These are phyloP conservation scores for Hyphopichia pseudoburtonii DNA, from an alignment of 1,139 yeast genomes.

Conservation along the genomic window DNA sequence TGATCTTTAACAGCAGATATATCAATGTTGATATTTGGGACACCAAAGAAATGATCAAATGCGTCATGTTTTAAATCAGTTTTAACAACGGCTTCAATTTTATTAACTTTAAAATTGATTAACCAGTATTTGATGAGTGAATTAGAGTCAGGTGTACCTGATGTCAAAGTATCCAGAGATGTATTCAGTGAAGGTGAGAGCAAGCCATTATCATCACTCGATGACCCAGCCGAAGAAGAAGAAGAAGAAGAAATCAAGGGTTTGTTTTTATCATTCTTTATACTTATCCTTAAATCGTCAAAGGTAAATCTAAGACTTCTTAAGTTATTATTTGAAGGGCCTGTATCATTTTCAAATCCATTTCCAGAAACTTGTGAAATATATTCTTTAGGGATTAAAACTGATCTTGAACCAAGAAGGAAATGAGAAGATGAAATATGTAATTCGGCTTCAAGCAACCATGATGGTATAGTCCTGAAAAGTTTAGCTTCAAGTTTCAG, in stretches of 20 bases:
- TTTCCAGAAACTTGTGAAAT: slow-evolving; percentile 29
- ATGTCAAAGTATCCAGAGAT: slow-evolving; percentile 26
- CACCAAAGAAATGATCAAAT: slow-evolving; percentile 11
- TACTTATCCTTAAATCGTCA: slow-evolving; percentile 8
- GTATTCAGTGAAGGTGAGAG: slow-evolving; percentile 6
- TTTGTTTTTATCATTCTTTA: slow-evolving; percentile 5
- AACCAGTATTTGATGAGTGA: slow-evolving; percentile 19
- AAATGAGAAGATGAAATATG: slow-evolving; percentile 31
- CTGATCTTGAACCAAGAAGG: slow-evolving; percentile 59
- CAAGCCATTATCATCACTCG: not conserved
- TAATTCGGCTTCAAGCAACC: slow-evolving; percentile 43
- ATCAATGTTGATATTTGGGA: slow-evolving; percentile 19
- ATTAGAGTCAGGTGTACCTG: slow-evolving; percentile 5
- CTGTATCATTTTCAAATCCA: slow-evolving; percentile 39
- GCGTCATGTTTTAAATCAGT: slow-evolving; percentile 19
- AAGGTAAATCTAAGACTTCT: slow-evolving; percentile 23
- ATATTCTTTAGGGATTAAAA: slow-evolving; percentile 49
- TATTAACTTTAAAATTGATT: slow-evolving; percentile 10
- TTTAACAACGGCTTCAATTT: slow-evolving; percentile 27
- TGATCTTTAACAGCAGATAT: slow-evolving; percentile 14
- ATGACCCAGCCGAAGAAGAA: slow-evolving; percentile 9
- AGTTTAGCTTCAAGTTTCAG: slow-evolving; percentile 17
- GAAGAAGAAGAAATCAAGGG: too few relatives aligned
- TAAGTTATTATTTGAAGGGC: slow-evolving; percentile 34
- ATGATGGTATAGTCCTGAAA: slow-evolving; percentile 45